Evolutionary conservation across 2,329 filamentous ascomycete genomes (phyloP).

Genomic region (Dactylonectria macrodidyma): DNA sequence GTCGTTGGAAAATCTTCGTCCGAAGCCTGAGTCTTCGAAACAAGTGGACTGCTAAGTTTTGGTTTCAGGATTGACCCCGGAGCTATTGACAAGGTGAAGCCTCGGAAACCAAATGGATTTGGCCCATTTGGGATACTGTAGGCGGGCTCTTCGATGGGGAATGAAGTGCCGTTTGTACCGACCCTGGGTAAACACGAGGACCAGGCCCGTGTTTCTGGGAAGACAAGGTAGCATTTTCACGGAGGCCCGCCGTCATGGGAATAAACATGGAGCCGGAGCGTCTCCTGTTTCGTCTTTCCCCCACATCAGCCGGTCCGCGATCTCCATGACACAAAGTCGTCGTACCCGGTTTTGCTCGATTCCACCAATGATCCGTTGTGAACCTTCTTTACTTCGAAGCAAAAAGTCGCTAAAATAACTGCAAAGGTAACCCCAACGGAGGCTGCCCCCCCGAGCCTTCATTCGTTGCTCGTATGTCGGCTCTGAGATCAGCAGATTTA

Average conservation of each 20-base stretch:
- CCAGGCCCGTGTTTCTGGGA: neutral
- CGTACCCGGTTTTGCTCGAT: neutral
- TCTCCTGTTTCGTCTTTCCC: constrained; percentile 5
- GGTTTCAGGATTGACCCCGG: constrained; percentile 22
- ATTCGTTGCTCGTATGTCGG: neutral
- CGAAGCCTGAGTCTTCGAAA: constrained; percentile 10
- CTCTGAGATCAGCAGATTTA: neutral
- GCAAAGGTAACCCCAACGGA: neutral
- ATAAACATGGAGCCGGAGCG: constrained; percentile 3
- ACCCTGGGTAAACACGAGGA: constrained; percentile 2
- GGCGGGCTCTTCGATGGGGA: constrained; percentile 6
- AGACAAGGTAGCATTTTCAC: neutral
- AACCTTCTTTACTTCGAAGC: neutral
- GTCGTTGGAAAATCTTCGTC: constrained; percentile 10
- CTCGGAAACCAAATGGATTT: neutral
- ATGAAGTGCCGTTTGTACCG: constrained; percentile 11
- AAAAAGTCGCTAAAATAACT: neutral
- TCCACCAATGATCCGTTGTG: constrained; percentile 3
- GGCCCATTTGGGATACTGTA: neutral
- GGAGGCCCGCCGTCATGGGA: neutral
- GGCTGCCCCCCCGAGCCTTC: neutral
- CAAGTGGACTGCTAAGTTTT: constrained; percentile 9
- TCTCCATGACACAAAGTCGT: neutral
- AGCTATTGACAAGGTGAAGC: neutral
- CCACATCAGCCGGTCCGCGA: neutral